Conservation (phyloP, 179 eudicot genomes). For the Drosera spatulata region DNA sequence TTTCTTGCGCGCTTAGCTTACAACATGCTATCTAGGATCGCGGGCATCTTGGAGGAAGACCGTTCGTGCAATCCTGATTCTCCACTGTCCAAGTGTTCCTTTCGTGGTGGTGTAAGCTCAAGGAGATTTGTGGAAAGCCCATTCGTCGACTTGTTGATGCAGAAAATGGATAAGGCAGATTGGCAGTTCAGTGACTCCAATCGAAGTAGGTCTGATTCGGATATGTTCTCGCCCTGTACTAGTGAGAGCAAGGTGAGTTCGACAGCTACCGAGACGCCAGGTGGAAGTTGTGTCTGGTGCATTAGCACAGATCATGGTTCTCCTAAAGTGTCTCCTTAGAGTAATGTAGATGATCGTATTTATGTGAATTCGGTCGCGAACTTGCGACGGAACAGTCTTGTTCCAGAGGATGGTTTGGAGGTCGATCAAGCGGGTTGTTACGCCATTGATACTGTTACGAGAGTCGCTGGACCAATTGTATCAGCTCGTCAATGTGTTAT, state of each 20-base stretch:
- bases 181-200: conserved; percentile 34
- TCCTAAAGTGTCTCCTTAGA: conserved; percentile 18
- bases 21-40: conserved; percentile 57
- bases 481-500: too few relatives aligned
- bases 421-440: too few relatives aligned
- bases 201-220: conserved; percentile 26
- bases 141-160: conserved; percentile 20
- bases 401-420: too few relatives aligned
- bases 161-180: conserved; percentile 46
- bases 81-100: conserved; percentile 36
- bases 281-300: conserved; percentile 63
- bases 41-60: conserved; percentile 77
- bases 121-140: conserved; percentile 30
- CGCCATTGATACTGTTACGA: too few relatives aligned
- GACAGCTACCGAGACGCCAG: conserved; percentile 42
- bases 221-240: conserved; percentile 12
- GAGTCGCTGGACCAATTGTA: too few relatives aligned
- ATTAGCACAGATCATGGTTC: conserved; percentile 26
- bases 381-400: too few relatives aligned
- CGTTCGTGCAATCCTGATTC: conserved; percentile 61
- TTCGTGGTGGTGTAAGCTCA: conserved; percentile 36
- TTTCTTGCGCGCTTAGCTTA: conserved; percentile 69
- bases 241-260: conserved; percentile 38
- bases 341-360: too few relatives aligned
- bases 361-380: too few relatives aligned